phyloP scores from a whole-genome alignment of 192 early-diverging fungal genomes.

The Backusella sp. region DNA sequence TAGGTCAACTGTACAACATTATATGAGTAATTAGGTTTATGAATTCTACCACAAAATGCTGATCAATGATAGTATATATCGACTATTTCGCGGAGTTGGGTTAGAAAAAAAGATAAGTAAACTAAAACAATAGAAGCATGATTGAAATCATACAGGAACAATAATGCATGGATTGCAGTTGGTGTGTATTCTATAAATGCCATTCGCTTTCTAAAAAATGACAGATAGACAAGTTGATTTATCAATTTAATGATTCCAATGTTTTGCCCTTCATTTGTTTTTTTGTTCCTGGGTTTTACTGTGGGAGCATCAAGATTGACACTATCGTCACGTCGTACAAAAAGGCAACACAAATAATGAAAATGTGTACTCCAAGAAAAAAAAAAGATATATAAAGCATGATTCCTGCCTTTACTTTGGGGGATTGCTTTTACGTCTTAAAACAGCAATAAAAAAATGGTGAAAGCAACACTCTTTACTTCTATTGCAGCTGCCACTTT shows the following conservation, averaged over 20 bases:
- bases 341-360: not conserved
- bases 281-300: not conserved
- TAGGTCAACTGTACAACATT: not conserved
- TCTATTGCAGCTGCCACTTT: not conserved
- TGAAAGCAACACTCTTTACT: not conserved
- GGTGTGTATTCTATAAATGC: too few species aligned
- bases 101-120: not conserved
- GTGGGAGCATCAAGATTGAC: not conserved
- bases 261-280: too few species aligned
- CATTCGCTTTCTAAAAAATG: too few species aligned
- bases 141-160: not conserved
- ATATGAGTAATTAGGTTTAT: slow-evolving; percentile 3
- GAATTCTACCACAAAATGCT: not conserved
- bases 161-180: not conserved
- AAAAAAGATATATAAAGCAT: not conserved
- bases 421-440: too few species aligned
- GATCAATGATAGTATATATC: not conserved
- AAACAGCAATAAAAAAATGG: not conserved
- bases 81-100: not conserved
- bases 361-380: not conserved
- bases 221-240: too few species aligned
- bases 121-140: not conserved
- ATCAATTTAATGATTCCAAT: too few species aligned
- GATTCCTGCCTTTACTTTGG: not conserved
- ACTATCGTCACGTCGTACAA: not conserved